Base-by-base conservation (phyloP, 805 yeast species). In the Nakazawaea ishiwadae region DNA sequence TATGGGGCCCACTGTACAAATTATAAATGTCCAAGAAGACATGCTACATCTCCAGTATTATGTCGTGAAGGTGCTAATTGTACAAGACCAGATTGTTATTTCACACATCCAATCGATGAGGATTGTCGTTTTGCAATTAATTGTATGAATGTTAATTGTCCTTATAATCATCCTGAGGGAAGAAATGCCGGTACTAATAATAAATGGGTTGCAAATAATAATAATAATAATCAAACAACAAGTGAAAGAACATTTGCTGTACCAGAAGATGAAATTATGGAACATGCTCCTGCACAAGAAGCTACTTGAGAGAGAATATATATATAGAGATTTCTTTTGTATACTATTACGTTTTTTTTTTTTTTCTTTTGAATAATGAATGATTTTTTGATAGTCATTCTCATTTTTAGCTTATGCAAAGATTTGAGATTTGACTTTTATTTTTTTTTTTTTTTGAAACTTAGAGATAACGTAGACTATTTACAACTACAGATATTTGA, bases 31-130 rank as follows among this genome's bases (percentile, higher is more conserved):
- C 81, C 84, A 46, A 84, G 75, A 59, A 78, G 97, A 64, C 97
- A 89, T 62, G 95, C 96, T 2, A 72, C 78, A 14, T 70, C 85
- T 7, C 70, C 75, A 6, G 76, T 80, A 21, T 62, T 85, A 46
- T 89, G 97, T 59, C 85, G 96, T 56, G 86, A 81, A 23, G 96
- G 96, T 19, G 75, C 76, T 20, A 71, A 70, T 37, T 89, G 97
- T 66, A 72, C 77, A 15, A 77, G 96, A 60, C 67, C 77, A 37
- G 93, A 89, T 59, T 89, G 97, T 65, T 69, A 73, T 37, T 89
- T 87, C 60, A 72, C 84, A 16, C 97, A 89, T 60, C 96, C 96
- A 31, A 66, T 86, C 30, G 71, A 71, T 48, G 90, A 83, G 55
- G 81, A 73, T 40, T 89, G 97, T 66, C 84, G 83, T 52, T 89